Conservation (phyloP, 768 basidiomycete genomes). For the Panellus pusillus region DNA sequence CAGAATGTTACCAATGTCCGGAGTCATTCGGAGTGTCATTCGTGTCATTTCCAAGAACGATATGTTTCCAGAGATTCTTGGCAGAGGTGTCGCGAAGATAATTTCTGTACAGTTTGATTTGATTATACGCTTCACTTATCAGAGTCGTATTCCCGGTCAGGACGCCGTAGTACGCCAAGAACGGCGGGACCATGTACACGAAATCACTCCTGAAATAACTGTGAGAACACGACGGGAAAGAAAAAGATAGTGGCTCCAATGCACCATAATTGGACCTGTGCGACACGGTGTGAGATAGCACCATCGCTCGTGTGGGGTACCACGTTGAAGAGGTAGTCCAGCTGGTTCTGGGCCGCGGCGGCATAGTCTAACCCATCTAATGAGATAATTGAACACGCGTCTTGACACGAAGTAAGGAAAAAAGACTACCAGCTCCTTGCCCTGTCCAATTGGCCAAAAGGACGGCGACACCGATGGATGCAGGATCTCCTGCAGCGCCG, state of each 20-base stretch:
- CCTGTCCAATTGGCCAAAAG: conserved; percentile 55
- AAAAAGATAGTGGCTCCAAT: conserved; percentile 16
- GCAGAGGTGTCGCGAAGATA: conserved; percentile 55
- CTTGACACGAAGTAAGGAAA: neutral
- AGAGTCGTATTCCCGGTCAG: conserved; percentile 55
- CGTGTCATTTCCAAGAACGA: conserved; percentile 50
- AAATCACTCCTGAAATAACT: conserved; percentile 63
- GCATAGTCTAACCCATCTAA: conserved; percentile 53
- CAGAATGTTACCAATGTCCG: conserved; percentile 58
- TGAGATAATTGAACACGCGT: neutral
- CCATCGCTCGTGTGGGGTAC: conserved; percentile 71
- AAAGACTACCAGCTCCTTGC: conserved; percentile 6
- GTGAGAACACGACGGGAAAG: neutral
- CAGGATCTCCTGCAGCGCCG: conserved; percentile 73
- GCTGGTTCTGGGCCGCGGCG: conserved; percentile 63
- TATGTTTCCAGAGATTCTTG: conserved; percentile 73
- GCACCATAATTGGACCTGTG: conserved; percentile 73
- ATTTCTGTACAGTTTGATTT: conserved; percentile 69
- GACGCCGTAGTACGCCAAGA: conserved; percentile 82
- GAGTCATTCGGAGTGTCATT: conserved; percentile 44
- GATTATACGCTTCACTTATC: conserved; percentile 64
- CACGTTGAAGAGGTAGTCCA: conserved; percentile 55
- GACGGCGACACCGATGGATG: conserved; percentile 73
- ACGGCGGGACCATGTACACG: conserved; percentile 85
- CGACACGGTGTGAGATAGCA: conserved; percentile 76